phyloP scores from a whole-genome alignment of 2,329 filamentous ascomycete species.

The Lachnellula willkommii region DNA sequence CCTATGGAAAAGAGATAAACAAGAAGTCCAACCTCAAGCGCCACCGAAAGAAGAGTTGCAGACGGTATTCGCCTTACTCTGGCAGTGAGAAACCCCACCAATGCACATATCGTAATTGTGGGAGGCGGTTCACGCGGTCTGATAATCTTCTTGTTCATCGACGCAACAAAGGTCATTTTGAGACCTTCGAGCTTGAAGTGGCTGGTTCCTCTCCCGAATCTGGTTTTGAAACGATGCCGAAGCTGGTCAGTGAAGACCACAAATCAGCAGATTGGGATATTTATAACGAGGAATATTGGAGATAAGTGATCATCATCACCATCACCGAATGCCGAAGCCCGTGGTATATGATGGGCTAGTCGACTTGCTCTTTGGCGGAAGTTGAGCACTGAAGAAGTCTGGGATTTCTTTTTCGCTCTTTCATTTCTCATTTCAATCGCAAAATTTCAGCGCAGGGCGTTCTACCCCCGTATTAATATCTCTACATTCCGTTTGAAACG shows the following conservation, averaged over 20 bases:
- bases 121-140: neutral
- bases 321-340: no score
- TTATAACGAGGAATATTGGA: neutral
- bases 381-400: neutral
- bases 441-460: neutral
- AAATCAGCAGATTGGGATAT: neutral
- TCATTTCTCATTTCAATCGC: neutral
- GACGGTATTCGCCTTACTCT: neutral
- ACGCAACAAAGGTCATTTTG: neutral
- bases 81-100: neutral
- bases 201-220: neutral
- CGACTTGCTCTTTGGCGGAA: neutral
- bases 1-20: neutral
- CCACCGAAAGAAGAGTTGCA: neutral
- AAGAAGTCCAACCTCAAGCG: neutral
- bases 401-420: neutral
- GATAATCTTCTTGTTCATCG: neutral
- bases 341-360: no score
- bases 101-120: neutral
- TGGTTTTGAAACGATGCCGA: neutral
- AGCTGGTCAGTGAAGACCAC: neutral
- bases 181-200: neutral
- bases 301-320: no score
- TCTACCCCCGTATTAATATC: neutral
- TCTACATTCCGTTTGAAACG: neutral